A percentile compares a stretch with the other conserved stretches of the same genome.
Evolutionary conservation across 106 monocot species (phyloP).

Genomic region (Allium sativum): DNA sequence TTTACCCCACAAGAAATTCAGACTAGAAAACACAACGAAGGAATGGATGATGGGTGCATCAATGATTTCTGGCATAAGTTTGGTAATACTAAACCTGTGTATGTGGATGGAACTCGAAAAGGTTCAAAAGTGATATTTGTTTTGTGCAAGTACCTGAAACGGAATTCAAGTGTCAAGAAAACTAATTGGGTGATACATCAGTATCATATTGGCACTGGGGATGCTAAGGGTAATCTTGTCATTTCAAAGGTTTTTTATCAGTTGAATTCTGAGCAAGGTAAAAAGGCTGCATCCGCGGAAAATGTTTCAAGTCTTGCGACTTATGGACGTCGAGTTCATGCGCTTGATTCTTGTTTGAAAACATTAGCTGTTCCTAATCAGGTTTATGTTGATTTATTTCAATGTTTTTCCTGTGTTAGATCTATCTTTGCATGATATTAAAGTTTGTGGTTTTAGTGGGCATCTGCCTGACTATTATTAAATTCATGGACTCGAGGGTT

Average conservation of each 20-base stretch:
- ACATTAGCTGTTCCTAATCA: constrained; percentile 7
- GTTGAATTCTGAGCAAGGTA: constrained; percentile 20
- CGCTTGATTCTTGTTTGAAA: constrained; percentile 2
- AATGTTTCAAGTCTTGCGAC: background rate
- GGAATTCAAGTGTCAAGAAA: constrained; percentile 38
- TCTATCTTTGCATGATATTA: too few relatives aligned
- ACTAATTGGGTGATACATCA: constrained; percentile 89
- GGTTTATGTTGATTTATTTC: constrained; percentile 6
- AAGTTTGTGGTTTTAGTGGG: too few relatives aligned
- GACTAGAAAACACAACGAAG: constrained; percentile 19
- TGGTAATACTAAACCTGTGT: constrained; percentile 43
- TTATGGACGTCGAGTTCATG: constrained; percentile 7
- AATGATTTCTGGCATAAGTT: constrained; percentile 51
- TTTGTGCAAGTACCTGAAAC: constrained; percentile 23
- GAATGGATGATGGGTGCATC: constrained; percentile 10
- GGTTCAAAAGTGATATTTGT: constrained; percentile 61
- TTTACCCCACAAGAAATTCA: constrained; percentile 26
- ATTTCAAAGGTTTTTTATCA: constrained; percentile 74
- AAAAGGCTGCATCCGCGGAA: constrained; percentile 8
- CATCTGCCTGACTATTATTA: background rate
- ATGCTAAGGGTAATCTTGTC: constrained; percentile 42
- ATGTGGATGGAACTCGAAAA: constrained; percentile 37
- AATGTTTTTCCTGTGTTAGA: too few relatives aligned
- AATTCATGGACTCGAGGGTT: background rate
- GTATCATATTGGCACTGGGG: constrained; percentile 39